Conservation (phyloP, 805 yeast species). For the Yamadazyma laniorum region DNA sequence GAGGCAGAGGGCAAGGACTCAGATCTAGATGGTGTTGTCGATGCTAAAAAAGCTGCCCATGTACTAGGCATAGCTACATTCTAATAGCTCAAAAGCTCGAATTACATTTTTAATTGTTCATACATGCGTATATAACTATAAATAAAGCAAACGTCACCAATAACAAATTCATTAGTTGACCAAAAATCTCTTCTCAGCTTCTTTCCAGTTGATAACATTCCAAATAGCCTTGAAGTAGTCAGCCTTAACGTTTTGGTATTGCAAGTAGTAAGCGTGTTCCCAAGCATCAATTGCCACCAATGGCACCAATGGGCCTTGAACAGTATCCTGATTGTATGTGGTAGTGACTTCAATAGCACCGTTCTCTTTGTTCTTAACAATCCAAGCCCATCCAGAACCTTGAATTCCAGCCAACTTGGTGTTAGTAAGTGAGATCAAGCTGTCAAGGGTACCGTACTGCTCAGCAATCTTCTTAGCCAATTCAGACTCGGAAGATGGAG, state of each 20-base stretch:
- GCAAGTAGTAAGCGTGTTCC: conserved; percentile 56
- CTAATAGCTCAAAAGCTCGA: too few relatives aligned
- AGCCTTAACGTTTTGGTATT: conserved; percentile 50
- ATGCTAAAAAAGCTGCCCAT: conserved; percentile 82
- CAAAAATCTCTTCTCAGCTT: conserved; percentile 45
- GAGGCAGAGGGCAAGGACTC: conserved; percentile 16
- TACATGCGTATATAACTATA: not conserved
- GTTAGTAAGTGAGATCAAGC: conserved; percentile 41
- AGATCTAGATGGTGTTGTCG: conserved; percentile 41
- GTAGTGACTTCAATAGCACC: conserved; percentile 47
- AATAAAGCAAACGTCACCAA: not conserved
- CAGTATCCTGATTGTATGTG: conserved; percentile 49
- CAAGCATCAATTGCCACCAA: conserved; percentile 53
- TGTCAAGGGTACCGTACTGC: conserved; percentile 47
- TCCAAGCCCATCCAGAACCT: conserved; percentile 55
- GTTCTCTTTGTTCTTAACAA: conserved; percentile 45
- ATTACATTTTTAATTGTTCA: too few relatives aligned
- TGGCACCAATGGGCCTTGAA: conserved; percentile 41
- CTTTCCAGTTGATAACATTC: conserved; percentile 51
- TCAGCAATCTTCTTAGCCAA: conserved; percentile 36
- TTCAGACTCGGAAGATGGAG: conserved; percentile 45
- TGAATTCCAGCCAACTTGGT: conserved; percentile 47
- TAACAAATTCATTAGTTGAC: conserved; percentile 15
- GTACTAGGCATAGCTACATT: conserved; percentile 76
- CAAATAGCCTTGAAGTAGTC: conserved; percentile 51